phyloP scores from a whole-genome alignment of 1,284 basidiomycete genomes.

The Testicularia cyperi region DNA sequence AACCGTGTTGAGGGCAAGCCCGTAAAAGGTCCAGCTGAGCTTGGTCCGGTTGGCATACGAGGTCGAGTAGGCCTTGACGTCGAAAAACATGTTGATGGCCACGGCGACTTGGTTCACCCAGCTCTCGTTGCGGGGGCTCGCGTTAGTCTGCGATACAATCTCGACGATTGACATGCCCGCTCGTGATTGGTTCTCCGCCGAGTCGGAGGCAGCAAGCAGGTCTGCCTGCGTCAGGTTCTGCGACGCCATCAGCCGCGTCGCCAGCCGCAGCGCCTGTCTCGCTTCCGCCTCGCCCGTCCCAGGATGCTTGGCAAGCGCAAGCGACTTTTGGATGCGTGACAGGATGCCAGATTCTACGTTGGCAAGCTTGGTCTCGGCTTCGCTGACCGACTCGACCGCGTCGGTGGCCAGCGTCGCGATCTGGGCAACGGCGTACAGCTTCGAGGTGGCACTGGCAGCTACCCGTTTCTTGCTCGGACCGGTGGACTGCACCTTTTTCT shows the following conservation, averaged over 20 bases:
- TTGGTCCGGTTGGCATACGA: slow-evolving; percentile 19
- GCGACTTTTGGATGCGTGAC: slow-evolving; percentile 39
- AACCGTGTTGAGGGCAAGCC: slow-evolving; percentile 40
- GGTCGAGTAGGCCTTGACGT: slow-evolving; percentile 35
- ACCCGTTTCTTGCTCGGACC: not conserved
- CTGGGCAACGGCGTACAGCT: slow-evolving; percentile 27
- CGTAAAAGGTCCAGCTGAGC: slow-evolving; percentile 44
- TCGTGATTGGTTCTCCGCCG: slow-evolving; percentile 11
- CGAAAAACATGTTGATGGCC: slow-evolving; percentile 37
- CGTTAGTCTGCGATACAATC: slow-evolving; percentile 28
- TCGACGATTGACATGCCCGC: slow-evolving; percentile 37
- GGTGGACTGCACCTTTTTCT: too few species aligned
- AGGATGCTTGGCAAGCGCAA: slow-evolving; percentile 35
- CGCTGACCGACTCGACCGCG: slow-evolving; percentile 5
- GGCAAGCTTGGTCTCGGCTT: slow-evolving; percentile 23
- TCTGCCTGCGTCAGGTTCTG: slow-evolving; percentile 44
- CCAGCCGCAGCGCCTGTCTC: slow-evolving; percentile 32
- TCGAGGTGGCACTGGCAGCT: slow-evolving; percentile 1
- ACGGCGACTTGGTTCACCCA: slow-evolving; percentile 37
- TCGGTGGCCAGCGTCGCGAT: slow-evolving; percentile 31
- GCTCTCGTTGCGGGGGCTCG: slow-evolving; percentile 24
- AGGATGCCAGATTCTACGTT: slow-evolving; percentile 24
- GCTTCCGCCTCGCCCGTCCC: slow-evolving; percentile 41
- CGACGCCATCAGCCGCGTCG: slow-evolving; percentile 34
- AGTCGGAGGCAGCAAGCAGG: slow-evolving; percentile 21